These are phyloP conservation scores for Curvularia lunata DNA, from an alignment of 2,329 filamentous ascomycete genomes.

Conservation along the genomic window DNA sequence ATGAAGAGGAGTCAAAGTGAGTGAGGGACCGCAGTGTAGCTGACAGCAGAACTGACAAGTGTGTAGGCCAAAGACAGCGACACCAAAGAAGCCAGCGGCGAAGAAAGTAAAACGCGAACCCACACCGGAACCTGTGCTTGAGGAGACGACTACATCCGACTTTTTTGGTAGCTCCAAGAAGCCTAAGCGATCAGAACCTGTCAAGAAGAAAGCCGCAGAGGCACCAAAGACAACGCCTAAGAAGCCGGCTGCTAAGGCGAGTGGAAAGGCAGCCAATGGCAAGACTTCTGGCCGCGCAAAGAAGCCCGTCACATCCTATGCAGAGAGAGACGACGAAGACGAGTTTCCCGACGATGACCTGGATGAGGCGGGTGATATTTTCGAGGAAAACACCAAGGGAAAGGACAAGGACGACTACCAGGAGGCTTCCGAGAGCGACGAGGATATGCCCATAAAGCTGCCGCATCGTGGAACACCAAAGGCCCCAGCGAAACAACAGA, in stretches of 20 bases:
- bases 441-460: constrained; percentile 36
- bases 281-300: constrained; percentile 50
- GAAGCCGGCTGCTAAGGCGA: constrained; percentile 44
- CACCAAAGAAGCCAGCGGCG: constrained; percentile 62
- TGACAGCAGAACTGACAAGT: constrained; percentile 31
- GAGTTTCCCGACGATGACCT: constrained; percentile 51
- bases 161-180: constrained; percentile 68
- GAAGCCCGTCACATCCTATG: constrained; percentile 51
- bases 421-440: constrained; percentile 53
- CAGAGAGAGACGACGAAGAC: constrained; percentile 69
- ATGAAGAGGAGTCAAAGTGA: constrained; percentile 51
- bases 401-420: constrained; percentile 73
- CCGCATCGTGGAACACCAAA: constrained; percentile 48
- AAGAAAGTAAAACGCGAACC: constrained; percentile 63
- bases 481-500: constrained; percentile 54
- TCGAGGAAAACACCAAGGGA: constrained; percentile 73
- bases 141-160: constrained; percentile 66
- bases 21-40: background rate
- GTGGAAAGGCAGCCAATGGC: constrained; percentile 44
- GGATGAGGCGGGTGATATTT: constrained; percentile 79
- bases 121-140: constrained; percentile 58
- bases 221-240: constrained; percentile 46
- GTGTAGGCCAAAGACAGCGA: constrained; percentile 49
- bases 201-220: constrained; percentile 44
- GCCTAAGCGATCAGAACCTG: constrained; percentile 57